phyloP scores from a whole-genome alignment of 352 stramenopile species.

The Phytophthora tubulina region DNA sequence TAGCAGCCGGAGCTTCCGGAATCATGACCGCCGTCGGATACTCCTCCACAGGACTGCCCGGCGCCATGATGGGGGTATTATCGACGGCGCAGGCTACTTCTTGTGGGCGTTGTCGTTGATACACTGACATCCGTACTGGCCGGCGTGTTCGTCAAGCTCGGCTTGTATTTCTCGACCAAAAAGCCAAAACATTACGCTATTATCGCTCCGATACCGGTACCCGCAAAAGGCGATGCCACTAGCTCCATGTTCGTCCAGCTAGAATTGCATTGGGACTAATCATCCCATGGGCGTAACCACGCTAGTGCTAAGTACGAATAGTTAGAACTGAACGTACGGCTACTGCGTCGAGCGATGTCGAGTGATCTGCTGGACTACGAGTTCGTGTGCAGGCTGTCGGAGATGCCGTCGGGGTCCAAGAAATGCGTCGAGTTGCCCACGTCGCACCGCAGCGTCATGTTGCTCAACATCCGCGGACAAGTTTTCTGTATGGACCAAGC shows the following conservation, averaged over 20 bases:
- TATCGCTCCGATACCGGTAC: neutral
- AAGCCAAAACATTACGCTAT: slow-evolving; percentile 41
- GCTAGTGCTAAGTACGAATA: slow-evolving; percentile 20
- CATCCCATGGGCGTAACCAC: slow-evolving; percentile 12
- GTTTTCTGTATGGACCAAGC: slow-evolving; percentile 90
- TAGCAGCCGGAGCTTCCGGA: slow-evolving; percentile 50
- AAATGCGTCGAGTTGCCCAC: slow-evolving; percentile 68
- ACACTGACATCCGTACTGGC: slow-evolving; percentile 59
- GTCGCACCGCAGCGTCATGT: slow-evolving; percentile 77
- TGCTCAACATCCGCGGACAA: slow-evolving; percentile 65
- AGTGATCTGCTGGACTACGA: slow-evolving; percentile 63
- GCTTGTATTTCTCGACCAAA: slow-evolving; percentile 58
- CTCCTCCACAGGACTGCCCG: neutral
- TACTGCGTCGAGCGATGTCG: slow-evolving; percentile 16
- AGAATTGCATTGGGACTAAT: slow-evolving; percentile 13
- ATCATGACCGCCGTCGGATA: neutral
- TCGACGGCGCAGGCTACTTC: neutral
- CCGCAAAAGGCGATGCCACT: neutral
- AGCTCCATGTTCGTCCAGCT: neutral
- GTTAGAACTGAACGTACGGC: slow-evolving; percentile 6
- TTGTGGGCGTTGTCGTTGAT: slow-evolving; percentile 59
- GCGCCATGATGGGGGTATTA: neutral
- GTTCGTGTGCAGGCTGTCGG: slow-evolving; percentile 72
- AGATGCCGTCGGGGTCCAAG: slow-evolving; percentile 63
- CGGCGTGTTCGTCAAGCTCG: slow-evolving; percentile 58